A percentile compares a stretch with the other conserved stretches of the same genome.
Conservation (phyloP, 2,329 filamentous ascomycete species). For the Magnaporthiopsis poae region DNA sequence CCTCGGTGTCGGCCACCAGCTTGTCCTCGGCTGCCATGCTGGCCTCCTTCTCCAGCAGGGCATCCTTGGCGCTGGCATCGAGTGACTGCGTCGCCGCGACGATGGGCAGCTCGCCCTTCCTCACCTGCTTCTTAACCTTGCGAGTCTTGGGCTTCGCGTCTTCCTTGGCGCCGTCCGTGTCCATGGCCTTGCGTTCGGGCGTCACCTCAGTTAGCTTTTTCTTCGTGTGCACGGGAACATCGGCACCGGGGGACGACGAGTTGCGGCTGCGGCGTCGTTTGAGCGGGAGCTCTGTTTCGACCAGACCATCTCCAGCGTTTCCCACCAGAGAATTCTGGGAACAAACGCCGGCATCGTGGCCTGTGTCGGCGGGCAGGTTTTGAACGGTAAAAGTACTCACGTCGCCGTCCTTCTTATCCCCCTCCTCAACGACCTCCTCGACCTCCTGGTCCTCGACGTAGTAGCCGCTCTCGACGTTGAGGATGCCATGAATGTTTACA, state of each 20-base stretch:
- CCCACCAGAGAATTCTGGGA: neutral
- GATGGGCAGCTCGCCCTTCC: slow-evolving; percentile 90
- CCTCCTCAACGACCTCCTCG: slow-evolving; percentile 54
- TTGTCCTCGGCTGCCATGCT: slow-evolving; percentile 97
- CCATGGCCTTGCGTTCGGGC: slow-evolving; percentile 57
- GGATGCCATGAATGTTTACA: slow-evolving; percentile 87
- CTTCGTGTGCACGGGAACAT: slow-evolving; percentile 11
- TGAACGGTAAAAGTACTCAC: slow-evolving; percentile 43
- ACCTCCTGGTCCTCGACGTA: slow-evolving; percentile 97
- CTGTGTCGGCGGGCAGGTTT: neutral
- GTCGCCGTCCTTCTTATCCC: slow-evolving; percentile 58
- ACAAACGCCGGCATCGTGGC: neutral
- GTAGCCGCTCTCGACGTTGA: slow-evolving; percentile 95
- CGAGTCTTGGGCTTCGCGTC: slow-evolving; percentile 64
- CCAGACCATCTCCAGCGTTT: neutral
- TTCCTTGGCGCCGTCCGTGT: slow-evolving; percentile 61
- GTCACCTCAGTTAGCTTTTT: slow-evolving; percentile 15
- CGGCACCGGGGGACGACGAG: neutral
- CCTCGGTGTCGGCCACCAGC: slow-evolving; percentile 92
- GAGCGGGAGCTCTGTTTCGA: neutral
- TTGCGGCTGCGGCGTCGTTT: slow-evolving; percentile 4
- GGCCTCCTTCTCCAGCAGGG: slow-evolving; percentile 71
- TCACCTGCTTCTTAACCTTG: slow-evolving; percentile 98
- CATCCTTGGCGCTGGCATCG: slow-evolving; percentile 56
- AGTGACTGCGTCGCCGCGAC: slow-evolving; percentile 73